Percentiles rank a stretch among this genome's conserved stretches.
Conservation (phyloP, 352 stramenopile species). For the Phytophthora parvispora region DNA sequence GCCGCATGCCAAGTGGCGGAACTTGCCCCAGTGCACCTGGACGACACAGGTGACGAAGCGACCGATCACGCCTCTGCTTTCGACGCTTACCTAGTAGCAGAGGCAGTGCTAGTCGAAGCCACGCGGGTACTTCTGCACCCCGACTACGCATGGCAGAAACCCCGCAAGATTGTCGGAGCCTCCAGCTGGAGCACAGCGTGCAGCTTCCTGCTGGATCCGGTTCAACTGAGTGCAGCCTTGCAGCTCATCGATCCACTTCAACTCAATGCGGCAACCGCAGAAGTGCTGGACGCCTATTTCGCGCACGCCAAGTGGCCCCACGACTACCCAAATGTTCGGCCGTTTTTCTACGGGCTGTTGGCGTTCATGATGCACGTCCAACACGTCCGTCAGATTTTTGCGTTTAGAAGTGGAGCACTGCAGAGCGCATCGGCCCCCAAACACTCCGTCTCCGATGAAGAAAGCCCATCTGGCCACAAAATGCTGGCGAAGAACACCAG, state of each 20-base stretch:
- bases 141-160: slow-evolving; percentile 44
- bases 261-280: slow-evolving; percentile 1
- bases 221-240: slow-evolving; percentile 33
- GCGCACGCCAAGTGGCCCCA: slow-evolving; percentile 41
- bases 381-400: slow-evolving; percentile 39
- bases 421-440: background rate
- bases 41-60: slow-evolving; percentile 5
- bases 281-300: slow-evolving; percentile 52
- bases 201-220: slow-evolving; percentile 45
- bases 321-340: slow-evolving; percentile 32
- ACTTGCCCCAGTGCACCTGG: slow-evolving; percentile 12
- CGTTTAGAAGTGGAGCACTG: slow-evolving; percentile 34
- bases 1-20: slow-evolving; percentile 28
- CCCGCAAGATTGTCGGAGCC: slow-evolving; percentile 59
- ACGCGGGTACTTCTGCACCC: slow-evolving; percentile 54
- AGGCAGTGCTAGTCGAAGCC: slow-evolving; percentile 68
- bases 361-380: slow-evolving; percentile 52
- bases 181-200: slow-evolving; percentile 67
- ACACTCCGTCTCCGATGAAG: background rate
- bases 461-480: background rate
- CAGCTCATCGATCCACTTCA: slow-evolving; percentile 8
- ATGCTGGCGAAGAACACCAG: slow-evolving; percentile 22
- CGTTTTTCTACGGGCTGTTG: slow-evolving; percentile 42
- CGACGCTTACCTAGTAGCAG: slow-evolving; percentile 66
- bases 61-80: slow-evolving; percentile 42